Evolutionary conservation across 1,139 yeast genomes (phyloP), one percentile per base, ranked within the genome.

Genomic region (Kazachstania sp.): DNA sequence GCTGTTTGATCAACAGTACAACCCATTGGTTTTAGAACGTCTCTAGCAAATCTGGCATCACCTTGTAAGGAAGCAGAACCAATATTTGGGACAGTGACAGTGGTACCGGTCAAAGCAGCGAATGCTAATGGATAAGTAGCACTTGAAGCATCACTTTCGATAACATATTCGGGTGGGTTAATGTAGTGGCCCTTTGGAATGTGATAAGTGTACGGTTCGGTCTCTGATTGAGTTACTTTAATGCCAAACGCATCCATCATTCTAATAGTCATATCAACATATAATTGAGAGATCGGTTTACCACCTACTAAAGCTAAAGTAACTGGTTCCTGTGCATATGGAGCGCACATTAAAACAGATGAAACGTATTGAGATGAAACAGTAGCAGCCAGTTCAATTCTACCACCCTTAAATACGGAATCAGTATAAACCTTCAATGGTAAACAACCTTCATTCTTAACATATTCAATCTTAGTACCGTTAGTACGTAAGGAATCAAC

Each of bases 141-240:
- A 19, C 97, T 86, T 26, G 97, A 87, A n/a, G 99, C 99, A 68
- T 92, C 99, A 11, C 96, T 86, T 68, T 92, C 99, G 55, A 92
- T 80, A 34, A 84, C 86, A 60, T 92, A 92, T 58, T 83, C 92
- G 2, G 73, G 54, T 18, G 99, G 99, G 54, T 90, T 87, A 41
- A 66, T 68, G 65, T 94, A 92, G 26, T 73, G 69, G 2, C 90
- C 97, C 59, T 77, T 77, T 45, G 98, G 98, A 65, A 92, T 87
- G 62, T 83, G 85, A 67, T 92, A 92, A 36, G 97, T 87, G 71
- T 86, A 75, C 30, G 76, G 81, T 64, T 86, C 92, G 29, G 83
- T 75, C 30, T 73, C 65, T 8, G 95, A 84, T 57, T 77, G 77
- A 38, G 73, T 73, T 13, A 94, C 98, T 13, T 71, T 67, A 48